Conservation (phyloP, 139 green algal species). For the Chlamydomonas sp. region DNA sequence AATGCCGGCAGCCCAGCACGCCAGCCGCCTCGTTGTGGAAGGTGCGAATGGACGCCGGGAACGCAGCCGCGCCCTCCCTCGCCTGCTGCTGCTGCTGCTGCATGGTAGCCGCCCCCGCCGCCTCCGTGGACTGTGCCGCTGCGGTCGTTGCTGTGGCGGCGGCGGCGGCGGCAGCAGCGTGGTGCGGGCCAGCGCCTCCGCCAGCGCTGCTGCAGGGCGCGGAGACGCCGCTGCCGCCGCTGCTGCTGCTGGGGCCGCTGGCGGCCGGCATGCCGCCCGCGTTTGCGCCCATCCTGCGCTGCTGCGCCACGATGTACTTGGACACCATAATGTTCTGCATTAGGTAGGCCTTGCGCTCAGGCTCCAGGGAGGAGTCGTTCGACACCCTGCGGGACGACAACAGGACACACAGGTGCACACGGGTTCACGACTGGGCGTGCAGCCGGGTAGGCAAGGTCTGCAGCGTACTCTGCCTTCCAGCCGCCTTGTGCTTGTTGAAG, state of each 20-base stretch:
- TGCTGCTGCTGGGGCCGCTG: not conserved
- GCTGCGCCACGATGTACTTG: constrained; percentile 75
- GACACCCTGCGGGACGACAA: constrained; percentile 74
- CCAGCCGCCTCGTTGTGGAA: constrained; percentile 53
- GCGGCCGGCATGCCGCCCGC: not conserved
- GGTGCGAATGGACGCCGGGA: constrained; percentile 19
- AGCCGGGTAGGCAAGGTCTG: too few species aligned
- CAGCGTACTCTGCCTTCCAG: too few species aligned
- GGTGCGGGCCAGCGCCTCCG: not conserved
- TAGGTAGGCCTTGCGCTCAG: constrained; percentile 94
- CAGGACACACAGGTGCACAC: not conserved
- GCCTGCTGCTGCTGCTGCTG: not conserved
- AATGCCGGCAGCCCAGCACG: constrained; percentile 79
- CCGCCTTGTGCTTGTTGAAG: too few species aligned
- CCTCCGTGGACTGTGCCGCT: not conserved
- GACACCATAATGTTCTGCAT: constrained; percentile 97
- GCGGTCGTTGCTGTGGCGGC: not conserved
- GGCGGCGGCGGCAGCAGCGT: not conserved
- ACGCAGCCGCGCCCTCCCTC: not conserved
- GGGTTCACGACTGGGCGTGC: not conserved
- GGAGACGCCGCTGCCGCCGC: not conserved
- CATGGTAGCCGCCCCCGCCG: not conserved
- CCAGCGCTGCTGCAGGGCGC: not conserved
- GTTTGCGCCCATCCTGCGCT: constrained; percentile 58
- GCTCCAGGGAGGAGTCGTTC: constrained; percentile 88